A percentile compares a stretch with the other conserved stretches of the same genome.
Conservation (phyloP, 1,284 basidiomycete species). For the Rhodotorula sp. region DNA sequence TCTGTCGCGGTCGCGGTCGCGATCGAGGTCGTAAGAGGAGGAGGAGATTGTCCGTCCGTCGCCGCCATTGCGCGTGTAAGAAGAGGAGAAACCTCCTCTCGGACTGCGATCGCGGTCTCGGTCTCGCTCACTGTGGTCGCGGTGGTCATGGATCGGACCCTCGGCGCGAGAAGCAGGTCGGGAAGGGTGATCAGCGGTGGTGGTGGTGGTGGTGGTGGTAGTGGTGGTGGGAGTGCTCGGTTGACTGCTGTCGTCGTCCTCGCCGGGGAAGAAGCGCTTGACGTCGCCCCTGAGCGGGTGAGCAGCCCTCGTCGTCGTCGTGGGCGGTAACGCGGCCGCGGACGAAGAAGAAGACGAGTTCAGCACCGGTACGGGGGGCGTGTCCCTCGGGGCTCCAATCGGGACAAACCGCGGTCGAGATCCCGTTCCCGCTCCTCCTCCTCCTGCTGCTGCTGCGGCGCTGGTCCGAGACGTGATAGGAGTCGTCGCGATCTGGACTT, state of each 20-base stretch:
- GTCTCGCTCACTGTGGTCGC: no score
- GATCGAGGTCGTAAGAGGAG: no score
- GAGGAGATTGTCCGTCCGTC: no score
- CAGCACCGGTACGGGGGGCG: background rate
- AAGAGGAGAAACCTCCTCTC: no score
- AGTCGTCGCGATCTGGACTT: conserved; percentile 4
- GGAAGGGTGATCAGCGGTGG: background rate
- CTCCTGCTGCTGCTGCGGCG: background rate
- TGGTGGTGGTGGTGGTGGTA: background rate
- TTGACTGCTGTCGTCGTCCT: conserved; percentile 1
- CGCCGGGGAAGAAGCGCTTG: conserved; percentile 7
- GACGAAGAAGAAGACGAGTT: background rate
- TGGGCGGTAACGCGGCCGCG: background rate
- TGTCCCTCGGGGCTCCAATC: background rate
- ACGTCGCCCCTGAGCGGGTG: background rate
- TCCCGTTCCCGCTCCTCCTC: background rate
- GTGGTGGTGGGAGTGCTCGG: background rate
- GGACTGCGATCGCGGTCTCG: no score
- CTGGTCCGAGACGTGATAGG: background rate
- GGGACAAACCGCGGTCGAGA: conserved; percentile 1
- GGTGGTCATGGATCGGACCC: no score
- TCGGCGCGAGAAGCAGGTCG: no score
- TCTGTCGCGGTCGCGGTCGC: background rate
- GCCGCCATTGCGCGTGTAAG: background rate
- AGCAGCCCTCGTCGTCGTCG: background rate